Conservation (phyloP, 371 early-diverging fungal genomes). For the Zychaea mexicana region DNA sequence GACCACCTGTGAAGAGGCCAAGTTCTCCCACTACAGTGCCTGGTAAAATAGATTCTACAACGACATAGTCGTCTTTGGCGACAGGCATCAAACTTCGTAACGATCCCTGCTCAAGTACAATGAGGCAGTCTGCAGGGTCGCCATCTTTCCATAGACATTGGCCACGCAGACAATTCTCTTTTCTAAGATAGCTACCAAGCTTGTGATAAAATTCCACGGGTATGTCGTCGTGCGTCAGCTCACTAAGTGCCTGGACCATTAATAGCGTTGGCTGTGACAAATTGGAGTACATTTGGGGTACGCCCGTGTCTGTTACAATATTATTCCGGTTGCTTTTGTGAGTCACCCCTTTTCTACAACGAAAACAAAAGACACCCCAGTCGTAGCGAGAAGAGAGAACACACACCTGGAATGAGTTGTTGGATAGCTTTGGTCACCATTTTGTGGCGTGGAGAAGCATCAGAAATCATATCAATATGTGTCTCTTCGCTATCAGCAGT, state of each 20-base stretch:
- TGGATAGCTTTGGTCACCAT: constrained; percentile 41
- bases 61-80: constrained; percentile 39
- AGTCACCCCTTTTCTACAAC: background rate
- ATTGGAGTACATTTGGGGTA: constrained; percentile 16
- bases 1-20: constrained; percentile 59
- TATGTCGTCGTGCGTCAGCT: constrained; percentile 34
- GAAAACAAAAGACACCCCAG: background rate
- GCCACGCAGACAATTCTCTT: constrained; percentile 50
- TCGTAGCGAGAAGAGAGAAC: background rate
- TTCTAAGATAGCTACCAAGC: constrained; percentile 66
- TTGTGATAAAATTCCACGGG: constrained; percentile 58
- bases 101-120: constrained; percentile 80
- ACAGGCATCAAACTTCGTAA: constrained; percentile 62
- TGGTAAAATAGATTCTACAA: constrained; percentile 72
- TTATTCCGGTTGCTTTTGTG: background rate
- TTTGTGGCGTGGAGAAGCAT: constrained; percentile 40
- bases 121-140: constrained; percentile 63
- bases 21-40: constrained; percentile 83
- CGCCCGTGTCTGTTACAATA: background rate
- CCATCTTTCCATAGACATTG: constrained; percentile 70
- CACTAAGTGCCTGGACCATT: constrained; percentile 71
- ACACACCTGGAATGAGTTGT: constrained; percentile 39
- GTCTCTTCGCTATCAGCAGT: background rate
- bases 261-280: constrained; percentile 58
- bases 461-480: constrained; percentile 13